These are phyloP conservation scores for Ligustrum vulgare DNA, from an alignment of 257 asterid species.

Conservation along the genomic window DNA sequence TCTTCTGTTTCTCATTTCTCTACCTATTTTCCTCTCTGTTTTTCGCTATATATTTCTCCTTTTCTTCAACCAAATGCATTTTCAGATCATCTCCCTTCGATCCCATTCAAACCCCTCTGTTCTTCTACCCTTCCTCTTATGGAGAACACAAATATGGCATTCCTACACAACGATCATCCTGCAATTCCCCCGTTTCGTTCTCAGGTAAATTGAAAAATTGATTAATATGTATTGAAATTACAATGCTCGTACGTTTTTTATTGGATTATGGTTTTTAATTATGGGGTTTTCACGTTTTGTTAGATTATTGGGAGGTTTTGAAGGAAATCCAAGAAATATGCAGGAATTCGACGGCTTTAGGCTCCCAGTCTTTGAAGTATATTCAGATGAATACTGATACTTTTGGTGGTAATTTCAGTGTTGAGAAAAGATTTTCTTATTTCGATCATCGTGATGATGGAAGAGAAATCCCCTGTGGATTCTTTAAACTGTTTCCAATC, in stretches of 20 bases:
- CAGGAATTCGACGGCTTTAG: conserved; percentile 36
- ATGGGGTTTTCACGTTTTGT: conserved; percentile 22
- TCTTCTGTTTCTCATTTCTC: conserved; percentile 68
- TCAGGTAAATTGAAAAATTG: conserved; percentile 43
- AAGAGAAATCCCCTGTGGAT: conserved; percentile 75
- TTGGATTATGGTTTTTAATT: conserved; percentile 4
- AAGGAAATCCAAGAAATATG: conserved; percentile 42
- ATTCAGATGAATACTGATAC: conserved; percentile 45
- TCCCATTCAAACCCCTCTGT: conserved; percentile 66
- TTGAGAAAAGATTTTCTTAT: conserved; percentile 48
- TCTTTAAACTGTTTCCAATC: conserved; percentile 61
- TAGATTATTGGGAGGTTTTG: conserved; percentile 60
- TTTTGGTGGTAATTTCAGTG: conserved; percentile 80
- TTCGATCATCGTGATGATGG: conserved; percentile 40
- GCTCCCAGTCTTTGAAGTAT: conserved; percentile 44
- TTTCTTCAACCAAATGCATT: conserved; percentile 67
- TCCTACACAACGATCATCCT: conserved; percentile 76
- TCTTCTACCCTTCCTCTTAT: conserved; percentile 75
- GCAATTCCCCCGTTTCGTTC: conserved; percentile 77
- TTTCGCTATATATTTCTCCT: conserved; percentile 46
- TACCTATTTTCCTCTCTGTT: conserved; percentile 63
- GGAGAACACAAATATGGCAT: conserved; percentile 85
- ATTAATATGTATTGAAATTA: neutral
- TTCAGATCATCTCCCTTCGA: conserved; percentile 73
- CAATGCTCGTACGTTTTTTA: neutral